These are phyloP conservation scores for Magnaporthiopsis incrustans DNA, from an alignment of 2,329 filamentous ascomycete genomes.

Conservation along the genomic window DNA sequence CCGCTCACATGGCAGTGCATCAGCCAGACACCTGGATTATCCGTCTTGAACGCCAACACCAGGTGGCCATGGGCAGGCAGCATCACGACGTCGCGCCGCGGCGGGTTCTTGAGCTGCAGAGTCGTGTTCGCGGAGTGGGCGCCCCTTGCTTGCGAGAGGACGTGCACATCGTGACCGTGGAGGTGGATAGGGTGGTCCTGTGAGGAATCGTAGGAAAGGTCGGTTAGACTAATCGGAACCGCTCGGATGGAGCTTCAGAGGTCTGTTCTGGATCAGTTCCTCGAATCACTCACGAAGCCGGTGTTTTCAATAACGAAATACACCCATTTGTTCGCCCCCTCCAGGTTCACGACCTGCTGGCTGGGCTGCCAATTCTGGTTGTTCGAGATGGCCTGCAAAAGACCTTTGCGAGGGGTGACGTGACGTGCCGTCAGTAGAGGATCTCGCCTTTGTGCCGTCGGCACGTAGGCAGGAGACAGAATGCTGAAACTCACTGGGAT, in stretches of 20 bases:
- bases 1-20: constrained; percentile 8
- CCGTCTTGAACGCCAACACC: constrained; percentile 7
- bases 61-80: constrained; percentile 4
- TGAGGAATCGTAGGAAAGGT: neutral
- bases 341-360: constrained; percentile 4
- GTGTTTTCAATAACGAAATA: constrained; percentile 13
- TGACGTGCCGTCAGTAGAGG: neutral
- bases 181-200: constrained; percentile 7
- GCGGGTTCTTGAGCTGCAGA: constrained; percentile 4
- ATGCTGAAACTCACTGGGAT: constrained; percentile 8
- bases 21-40: constrained; percentile 8
- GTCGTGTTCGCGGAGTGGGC: constrained; percentile 14
- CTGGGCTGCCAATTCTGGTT: constrained; percentile 4
- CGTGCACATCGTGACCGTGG: constrained; percentile 7
- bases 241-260: no score
- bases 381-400: constrained; percentile 11
- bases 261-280: no score
- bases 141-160: constrained; percentile 1
- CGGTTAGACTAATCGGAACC: no score
- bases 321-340: constrained; percentile 11
- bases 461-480: neutral
- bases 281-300: neutral
- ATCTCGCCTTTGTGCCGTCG: neutral
- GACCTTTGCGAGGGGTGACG: neutral
- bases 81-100: constrained; percentile 6